phyloP scores from a whole-genome alignment of 2,329 filamentous ascomycete species.

The Diaporthe sp. region DNA sequence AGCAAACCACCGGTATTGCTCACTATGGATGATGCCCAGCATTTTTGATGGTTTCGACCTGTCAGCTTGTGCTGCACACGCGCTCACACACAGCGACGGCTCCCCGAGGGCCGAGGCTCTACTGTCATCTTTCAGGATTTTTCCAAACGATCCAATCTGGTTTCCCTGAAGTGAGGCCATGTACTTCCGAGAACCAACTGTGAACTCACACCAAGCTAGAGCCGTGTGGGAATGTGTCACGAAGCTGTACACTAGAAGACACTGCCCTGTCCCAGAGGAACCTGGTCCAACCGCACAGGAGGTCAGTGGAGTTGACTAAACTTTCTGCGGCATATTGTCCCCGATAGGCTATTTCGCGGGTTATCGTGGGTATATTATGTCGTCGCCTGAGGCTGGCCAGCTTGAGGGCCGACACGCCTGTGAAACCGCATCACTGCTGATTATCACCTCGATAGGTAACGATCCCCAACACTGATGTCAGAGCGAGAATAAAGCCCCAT shows the following conservation, averaged over 20 bases:
- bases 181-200: not conserved
- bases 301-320: not conserved
- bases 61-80: not conserved
- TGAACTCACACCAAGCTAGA: not conserved
- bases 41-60: not conserved
- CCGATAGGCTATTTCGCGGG: constrained; percentile 13
- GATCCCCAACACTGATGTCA: constrained; percentile 26
- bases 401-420: not conserved
- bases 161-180: not conserved
- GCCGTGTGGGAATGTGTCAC: not conserved
- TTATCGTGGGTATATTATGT: constrained; percentile 22
- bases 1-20: constrained; percentile 8
- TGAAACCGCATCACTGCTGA: not conserved
- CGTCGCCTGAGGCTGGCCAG: not conserved
- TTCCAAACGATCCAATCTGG: not conserved
- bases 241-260: not conserved
- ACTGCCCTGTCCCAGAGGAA: not conserved
- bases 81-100: not conserved
- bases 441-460: not conserved
- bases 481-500: not conserved
- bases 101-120: not conserved
- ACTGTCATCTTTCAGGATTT: not conserved
- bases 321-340: not conserved
- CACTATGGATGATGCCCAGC: constrained; percentile 15
- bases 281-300: not conserved